A percentile compares a stretch with the other conserved stretches of the same genome.
Conservation (phyloP, 768 basidiomycete genomes). For the Lactarius psammicola region DNA sequence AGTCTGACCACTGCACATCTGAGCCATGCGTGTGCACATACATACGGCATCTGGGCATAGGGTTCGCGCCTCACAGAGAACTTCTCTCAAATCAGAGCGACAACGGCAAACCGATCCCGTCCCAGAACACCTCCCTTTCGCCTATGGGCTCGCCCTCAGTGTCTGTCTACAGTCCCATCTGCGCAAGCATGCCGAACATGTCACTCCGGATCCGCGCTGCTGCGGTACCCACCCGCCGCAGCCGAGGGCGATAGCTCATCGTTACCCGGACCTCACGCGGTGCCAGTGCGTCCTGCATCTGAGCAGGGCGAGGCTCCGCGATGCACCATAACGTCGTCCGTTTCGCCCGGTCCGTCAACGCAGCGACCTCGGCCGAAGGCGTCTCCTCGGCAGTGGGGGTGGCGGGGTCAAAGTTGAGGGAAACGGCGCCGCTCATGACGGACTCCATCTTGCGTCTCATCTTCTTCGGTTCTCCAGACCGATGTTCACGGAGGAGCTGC, state of each 20-base stretch:
- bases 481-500: background rate
- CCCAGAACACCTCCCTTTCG: too few relatives aligned
- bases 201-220: too few relatives aligned
- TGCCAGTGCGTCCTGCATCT: slow-evolving; percentile 1
- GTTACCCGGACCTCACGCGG: slow-evolving; percentile 6
- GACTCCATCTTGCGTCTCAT: slow-evolving; percentile 5
- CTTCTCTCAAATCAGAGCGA: too few relatives aligned
- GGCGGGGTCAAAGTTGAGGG: background rate
- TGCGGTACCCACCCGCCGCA: background rate
- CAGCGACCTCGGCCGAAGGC: background rate
- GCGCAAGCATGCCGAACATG: too few relatives aligned
- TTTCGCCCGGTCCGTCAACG: background rate
- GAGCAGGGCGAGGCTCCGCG: background rate
- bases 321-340: background rate
- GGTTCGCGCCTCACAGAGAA: too few relatives aligned
- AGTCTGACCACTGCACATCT: too few relatives aligned
- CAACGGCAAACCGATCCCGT: too few relatives aligned
- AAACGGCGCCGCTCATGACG: background rate
- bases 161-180: too few relatives aligned
- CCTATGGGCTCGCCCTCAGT: too few relatives aligned
- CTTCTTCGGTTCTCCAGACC: background rate
- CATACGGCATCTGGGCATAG: too few relatives aligned
- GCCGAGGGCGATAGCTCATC: slow-evolving; percentile 6
- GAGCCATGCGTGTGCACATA: too few relatives aligned
- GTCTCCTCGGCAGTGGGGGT: background rate